A percentile compares a stretch with the other conserved stretches of the same genome.
phyloP scores from a whole-genome alignment of 306 rosid species.

The Begonia fuchsioides region DNA sequence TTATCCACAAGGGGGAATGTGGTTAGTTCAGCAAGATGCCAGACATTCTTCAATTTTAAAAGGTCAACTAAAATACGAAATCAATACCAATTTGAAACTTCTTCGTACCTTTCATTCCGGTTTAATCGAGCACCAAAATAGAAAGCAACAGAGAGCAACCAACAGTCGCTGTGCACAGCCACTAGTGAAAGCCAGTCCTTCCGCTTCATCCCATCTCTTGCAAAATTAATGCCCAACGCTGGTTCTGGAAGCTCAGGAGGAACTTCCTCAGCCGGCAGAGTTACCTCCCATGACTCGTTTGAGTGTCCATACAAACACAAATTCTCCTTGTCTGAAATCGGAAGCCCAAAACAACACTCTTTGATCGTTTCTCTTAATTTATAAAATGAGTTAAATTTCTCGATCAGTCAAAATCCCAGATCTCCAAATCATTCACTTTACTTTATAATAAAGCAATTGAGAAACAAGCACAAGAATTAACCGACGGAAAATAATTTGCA shows the following conservation, averaged over 20 bases:
- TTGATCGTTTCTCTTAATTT: too few relatives aligned
- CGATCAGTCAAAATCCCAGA: not conserved
- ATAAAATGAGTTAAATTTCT: not conserved
- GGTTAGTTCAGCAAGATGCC: too few relatives aligned
- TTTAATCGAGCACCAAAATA: slow-evolving; percentile 48
- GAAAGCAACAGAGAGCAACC: slow-evolving; percentile 51
- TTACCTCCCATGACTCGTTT: slow-evolving; percentile 41
- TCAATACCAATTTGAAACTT: too few relatives aligned
- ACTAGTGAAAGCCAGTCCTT: slow-evolving; percentile 50
- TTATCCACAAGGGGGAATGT: too few relatives aligned
- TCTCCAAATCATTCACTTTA: too few relatives aligned
- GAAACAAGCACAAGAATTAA: too few relatives aligned
- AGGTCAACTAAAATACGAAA: too few relatives aligned
- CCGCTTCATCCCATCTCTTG: slow-evolving; percentile 48
- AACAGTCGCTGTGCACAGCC: slow-evolving; percentile 48
- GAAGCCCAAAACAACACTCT: not conserved
- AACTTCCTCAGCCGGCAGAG: slow-evolving; percentile 42
- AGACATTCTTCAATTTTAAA: not conserved
- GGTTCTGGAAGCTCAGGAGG: slow-evolving; percentile 55
- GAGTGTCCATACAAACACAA: slow-evolving; percentile 45
- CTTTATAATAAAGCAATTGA: too few relatives aligned
- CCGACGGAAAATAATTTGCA: too few relatives aligned
- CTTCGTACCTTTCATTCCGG: slow-evolving; percentile 40
- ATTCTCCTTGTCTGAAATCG: slow-evolving; percentile 32
- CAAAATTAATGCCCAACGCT: slow-evolving; percentile 45